phyloP scores from a whole-genome alignment of 148 eudicot genomes.

The Rhododendron henanense region DNA sequence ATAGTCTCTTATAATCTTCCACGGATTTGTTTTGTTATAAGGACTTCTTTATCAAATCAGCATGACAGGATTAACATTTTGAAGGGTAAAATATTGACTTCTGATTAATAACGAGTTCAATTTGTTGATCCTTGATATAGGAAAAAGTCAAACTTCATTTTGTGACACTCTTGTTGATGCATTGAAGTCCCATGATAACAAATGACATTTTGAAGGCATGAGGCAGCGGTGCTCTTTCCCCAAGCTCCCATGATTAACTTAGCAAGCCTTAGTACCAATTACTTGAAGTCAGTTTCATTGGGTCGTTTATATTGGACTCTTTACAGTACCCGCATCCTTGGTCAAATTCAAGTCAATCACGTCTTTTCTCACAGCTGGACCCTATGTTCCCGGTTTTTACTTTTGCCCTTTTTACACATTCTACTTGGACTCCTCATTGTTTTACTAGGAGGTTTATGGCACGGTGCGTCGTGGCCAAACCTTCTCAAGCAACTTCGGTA shows the following conservation, averaged over 20 bases:
- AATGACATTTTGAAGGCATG: neutral
- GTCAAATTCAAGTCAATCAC: neutral
- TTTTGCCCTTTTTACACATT: neutral
- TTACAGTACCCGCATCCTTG: neutral
- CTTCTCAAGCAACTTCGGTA: neutral
- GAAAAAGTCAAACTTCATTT: neutral
- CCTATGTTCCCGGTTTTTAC: neutral
- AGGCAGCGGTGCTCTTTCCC: neutral
- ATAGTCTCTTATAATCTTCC: neutral
- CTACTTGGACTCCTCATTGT: neutral
- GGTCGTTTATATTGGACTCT: neutral
- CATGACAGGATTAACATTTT: neutral
- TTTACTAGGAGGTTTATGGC: neutral
- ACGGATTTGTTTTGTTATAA: neutral
- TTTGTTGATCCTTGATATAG: neutral
- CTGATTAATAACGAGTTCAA: neutral
- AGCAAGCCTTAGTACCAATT: neutral
- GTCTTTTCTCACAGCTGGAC: neutral
- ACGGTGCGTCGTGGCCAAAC: neutral
- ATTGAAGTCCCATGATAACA: neutral
- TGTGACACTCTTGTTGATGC: neutral
- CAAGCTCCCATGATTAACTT: neutral
- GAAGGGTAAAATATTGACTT: neutral
- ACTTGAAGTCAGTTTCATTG: neutral
- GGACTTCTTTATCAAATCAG: neutral